Evolutionary conservation across 1,284 basidiomycete genomes (phyloP), one percentile per base, ranked within the genome.

Genomic region (Rhodotorula mucilaginosa): DNA sequence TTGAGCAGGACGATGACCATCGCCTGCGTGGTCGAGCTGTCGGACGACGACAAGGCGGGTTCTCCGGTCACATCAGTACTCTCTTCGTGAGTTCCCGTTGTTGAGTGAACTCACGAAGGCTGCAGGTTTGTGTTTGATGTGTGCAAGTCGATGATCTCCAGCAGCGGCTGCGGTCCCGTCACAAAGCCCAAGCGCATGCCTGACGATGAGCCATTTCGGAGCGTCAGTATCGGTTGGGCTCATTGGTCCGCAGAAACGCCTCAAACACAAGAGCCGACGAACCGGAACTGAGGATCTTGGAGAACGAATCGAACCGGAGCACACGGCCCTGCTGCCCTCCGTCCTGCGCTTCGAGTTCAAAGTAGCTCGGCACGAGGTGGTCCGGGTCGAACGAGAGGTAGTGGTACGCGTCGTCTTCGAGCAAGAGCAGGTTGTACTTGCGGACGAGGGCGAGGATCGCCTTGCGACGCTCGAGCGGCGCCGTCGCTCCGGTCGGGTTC

Each of bases 381-480:
- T 86, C 48, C 85, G 87, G 61, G 84, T 86, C 70, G 82, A 85
- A 79, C 83, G 84, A 70, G 68, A 88, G 89, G 81, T 90, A 90
- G 65, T 90, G 78, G 80, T 92, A 92, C 3, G 90, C 90, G 79
- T 92, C 90, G 77, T 92, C 91, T 88, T 97, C 93, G 58, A 97
- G 82, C 77, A 97, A 90, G 65, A 96, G 81, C 76, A 97, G 86
- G 78, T 91, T 86, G 79, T 92, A 86, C 79, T 91, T 86, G 71
- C 85, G 84, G 21, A 90, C 88, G 12, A 97, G 84, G 68, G 85
- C 83, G 34, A 97, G 85, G 12, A 95, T 87, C 78, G 90, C 90
- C 62, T 87, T 85, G 69, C 93, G 89, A 69, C 94, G 87, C 70
- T 89, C 87, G 34, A 86, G 80, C 1, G 89, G 85, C 8, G 89